phyloP scores from a whole-genome alignment of 2,329 filamentous ascomycete genomes.

The Trichophyton verrucosum region DNA sequence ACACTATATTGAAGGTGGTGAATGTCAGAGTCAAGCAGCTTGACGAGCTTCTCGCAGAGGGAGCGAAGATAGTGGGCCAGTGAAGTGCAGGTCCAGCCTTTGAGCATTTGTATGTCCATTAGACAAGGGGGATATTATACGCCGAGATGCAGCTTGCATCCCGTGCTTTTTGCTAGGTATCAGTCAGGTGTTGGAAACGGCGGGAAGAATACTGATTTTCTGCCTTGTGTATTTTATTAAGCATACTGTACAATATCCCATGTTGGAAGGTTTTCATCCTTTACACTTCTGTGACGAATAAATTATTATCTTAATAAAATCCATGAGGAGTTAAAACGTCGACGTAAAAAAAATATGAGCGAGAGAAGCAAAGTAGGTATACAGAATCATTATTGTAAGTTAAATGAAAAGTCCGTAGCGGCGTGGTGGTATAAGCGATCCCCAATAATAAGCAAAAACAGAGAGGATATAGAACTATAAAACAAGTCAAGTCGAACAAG shows the following conservation, averaged over 20 bases:
- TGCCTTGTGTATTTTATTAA: neutral
- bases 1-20: constrained; percentile 72
- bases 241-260: constrained; percentile 2
- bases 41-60: constrained; percentile 40
- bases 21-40: constrained; percentile 58
- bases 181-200: neutral
- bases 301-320: too few relatives aligned
- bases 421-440: neutral
- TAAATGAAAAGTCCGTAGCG: neutral
- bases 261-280: neutral
- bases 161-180: neutral
- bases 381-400: neutral
- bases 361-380: neutral
- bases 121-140: neutral
- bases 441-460: neutral
- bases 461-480: neutral
- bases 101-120: neutral
- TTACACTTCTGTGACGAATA: too few relatives aligned
- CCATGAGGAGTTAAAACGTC: neutral
- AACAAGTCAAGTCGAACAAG: neutral
- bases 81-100: neutral
- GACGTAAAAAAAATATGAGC: neutral
- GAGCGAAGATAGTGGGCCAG: constrained; percentile 27
- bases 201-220: neutral
- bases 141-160: neutral